Base-by-base conservation (phyloP, 75 land plant species). In the Selaginella moellendorffii region DNA sequence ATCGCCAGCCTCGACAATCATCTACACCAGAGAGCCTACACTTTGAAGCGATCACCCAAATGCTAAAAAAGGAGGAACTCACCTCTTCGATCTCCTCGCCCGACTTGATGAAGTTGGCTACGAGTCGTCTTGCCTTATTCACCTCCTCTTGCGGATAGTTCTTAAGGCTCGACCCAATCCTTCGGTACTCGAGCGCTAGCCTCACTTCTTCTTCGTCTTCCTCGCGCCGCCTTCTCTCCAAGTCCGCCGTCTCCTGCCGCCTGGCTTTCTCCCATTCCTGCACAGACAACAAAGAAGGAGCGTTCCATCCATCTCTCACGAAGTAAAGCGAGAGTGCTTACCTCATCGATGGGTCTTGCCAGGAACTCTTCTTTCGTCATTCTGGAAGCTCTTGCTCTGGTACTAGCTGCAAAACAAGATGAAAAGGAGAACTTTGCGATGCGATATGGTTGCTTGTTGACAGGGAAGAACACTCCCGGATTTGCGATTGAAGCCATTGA, bases 71-170 rank as follows among this genome's bases (percentile, higher is more conserved):
- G 19, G 17, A n/a, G 67, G 1, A 36, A 31, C 19, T 63, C 71
- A 88, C 98, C 90, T 83, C 82, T 76, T 93, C 98, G 42, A 93
- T 75, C 63, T 81, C 90, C 66, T 89, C 90, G 14, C 77, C 96
- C 26, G 98, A 62, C 64, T 64, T 75, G 21, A 93, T 88, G 54
- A 89, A 93, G 68, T 78, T 82, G 25, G 90, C 70, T 63, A 93
- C 83, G 59, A 89, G 63, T 60, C 29, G 71, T 53, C 72, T 81
- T 26, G 96, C 98, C 27, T 79, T 66, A 21, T 59, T 69, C 63
- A 88, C 81, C 31, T 83, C 96, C 66, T 83, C 90, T 63, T 80
- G 77, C 9, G 87, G 86, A 64, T 76, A 89, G 18, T 72, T 86
- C 56, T 68, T 81, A 52, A 93, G 58, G 31, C 85, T 77, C 72